phyloP scores from a whole-genome alignment of 139 green algal genomes.

The Chlorokybus atmophyticus region DNA sequence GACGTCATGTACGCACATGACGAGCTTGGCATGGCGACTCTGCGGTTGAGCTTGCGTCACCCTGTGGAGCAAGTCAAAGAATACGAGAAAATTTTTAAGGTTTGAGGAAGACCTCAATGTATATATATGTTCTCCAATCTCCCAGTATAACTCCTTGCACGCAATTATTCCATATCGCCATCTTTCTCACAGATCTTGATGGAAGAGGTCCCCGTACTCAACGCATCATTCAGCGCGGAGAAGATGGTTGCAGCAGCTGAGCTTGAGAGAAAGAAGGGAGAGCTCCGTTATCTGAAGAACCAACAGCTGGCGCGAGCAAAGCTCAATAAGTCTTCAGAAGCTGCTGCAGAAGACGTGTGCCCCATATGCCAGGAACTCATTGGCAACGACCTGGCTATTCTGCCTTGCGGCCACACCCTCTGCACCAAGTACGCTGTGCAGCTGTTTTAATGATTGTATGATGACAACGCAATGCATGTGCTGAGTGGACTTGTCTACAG shows the following conservation, averaged over 20 bases:
- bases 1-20: slow-evolving; percentile 62
- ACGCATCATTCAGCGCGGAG: slow-evolving; percentile 41
- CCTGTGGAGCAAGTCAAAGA: slow-evolving; percentile 30
- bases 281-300: slow-evolving; percentile 64
- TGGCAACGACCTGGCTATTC: neutral
- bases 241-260: slow-evolving; percentile 40
- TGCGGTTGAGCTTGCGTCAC: slow-evolving; percentile 42
- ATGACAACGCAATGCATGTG: too few relatives aligned
- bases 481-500: too few relatives aligned
- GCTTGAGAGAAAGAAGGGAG: slow-evolving; percentile 39
- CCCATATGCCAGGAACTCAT: neutral
- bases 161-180: too few relatives aligned
- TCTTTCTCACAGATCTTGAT: too few relatives aligned
- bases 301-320: too few relatives aligned
- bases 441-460: slow-evolving; percentile 36
- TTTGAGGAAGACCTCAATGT: too few relatives aligned
- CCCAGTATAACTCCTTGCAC: too few relatives aligned
- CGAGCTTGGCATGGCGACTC: slow-evolving; percentile 70
- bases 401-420: slow-evolving; percentile 27
- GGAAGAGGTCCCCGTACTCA: slow-evolving; percentile 38
- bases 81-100: slow-evolving; percentile 45
- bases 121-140: too few relatives aligned
- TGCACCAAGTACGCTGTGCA: slow-evolving; percentile 46
- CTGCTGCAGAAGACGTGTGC: too few relatives aligned
- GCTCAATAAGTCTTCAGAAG: too few relatives aligned